Evolutionary conservation across 192 early-diverging fungal genomes (phyloP).

Genomic region (Entomortierella beljakovae): DNA sequence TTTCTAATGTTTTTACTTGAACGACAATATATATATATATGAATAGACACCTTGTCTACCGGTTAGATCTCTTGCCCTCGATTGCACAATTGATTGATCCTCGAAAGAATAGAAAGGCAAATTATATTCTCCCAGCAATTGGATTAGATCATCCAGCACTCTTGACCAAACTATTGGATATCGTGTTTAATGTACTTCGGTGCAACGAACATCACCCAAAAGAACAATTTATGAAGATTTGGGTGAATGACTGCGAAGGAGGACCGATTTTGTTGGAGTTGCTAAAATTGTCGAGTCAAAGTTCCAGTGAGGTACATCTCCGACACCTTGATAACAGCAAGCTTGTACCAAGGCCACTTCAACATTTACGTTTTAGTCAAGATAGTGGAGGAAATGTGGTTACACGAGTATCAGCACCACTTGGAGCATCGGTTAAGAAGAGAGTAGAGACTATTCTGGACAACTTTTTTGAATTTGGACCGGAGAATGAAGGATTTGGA

Average conservation of each 20-base stretch:
- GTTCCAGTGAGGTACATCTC: slow-evolving; percentile 2
- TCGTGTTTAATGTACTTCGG: slow-evolving; percentile 45
- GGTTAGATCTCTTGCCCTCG: slow-evolving; percentile 35
- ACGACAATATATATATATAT: background rate
- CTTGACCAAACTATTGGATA: slow-evolving; percentile 48
- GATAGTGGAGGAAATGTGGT: slow-evolving; percentile 14
- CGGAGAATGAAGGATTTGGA: slow-evolving; percentile 51
- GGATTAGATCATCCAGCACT: slow-evolving; percentile 26
- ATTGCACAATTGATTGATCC: slow-evolving; percentile 53
- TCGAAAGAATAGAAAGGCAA: slow-evolving; percentile 19
- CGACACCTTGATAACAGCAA: slow-evolving; percentile 38
- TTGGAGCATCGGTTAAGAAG: slow-evolving; percentile 44
- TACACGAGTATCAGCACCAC: background rate
- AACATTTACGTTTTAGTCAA: slow-evolving; percentile 32
- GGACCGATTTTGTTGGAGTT: slow-evolving; percentile 45
- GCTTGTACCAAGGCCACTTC: slow-evolving; percentile 37
- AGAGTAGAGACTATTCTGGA: slow-evolving; percentile 50
- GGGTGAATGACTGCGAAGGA: slow-evolving; percentile 51
- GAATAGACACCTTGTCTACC: slow-evolving; percentile 41
- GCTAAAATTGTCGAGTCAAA: slow-evolving; percentile 20
- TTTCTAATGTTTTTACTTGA: background rate
- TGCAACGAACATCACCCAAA: slow-evolving; percentile 54
- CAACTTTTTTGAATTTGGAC: slow-evolving; percentile 55
- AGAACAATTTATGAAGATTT: slow-evolving; percentile 52
- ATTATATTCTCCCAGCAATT: slow-evolving; percentile 37